A percentile compares a stretch with the other conserved stretches of the same genome.
These are phyloP conservation scores for Avena sativa DNA, from an alignment of 176 grass and related monocot genomes.

Conservation along the genomic window DNA sequence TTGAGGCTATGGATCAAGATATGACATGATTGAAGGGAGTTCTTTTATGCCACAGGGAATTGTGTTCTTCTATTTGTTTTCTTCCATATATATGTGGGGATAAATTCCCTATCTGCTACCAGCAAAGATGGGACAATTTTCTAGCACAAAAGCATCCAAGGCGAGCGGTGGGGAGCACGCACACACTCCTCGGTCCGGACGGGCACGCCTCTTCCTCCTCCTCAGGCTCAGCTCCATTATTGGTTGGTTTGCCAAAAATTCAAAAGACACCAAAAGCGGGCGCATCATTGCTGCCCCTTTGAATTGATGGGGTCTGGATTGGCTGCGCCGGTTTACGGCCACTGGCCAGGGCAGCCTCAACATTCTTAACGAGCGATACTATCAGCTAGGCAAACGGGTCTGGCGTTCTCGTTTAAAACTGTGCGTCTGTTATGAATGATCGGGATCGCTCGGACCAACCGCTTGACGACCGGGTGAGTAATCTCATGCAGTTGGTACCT, in stretches of 20 bases:
- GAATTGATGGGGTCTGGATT: neutral
- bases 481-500: neutral
- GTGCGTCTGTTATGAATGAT: neutral
- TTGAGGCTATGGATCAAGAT: neutral
- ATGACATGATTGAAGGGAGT: neutral
- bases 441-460: too few species aligned
- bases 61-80: neutral
- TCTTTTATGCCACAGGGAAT: neutral
- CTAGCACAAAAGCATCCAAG: neutral
- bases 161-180: neutral
- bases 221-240: neutral
- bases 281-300: neutral
- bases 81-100: neutral
- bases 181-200: neutral
- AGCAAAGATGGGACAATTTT: slow-evolving; percentile 36
- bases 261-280: slow-evolving; percentile 15
- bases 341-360: neutral
- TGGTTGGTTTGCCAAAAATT: slow-evolving; percentile 36
- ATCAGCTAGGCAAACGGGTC: too few species aligned
- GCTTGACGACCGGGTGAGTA: neutral
- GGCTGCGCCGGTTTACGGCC: neutral
- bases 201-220: neutral
- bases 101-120: too few species aligned
- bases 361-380: neutral
- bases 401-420: neutral